phyloP scores from a whole-genome alignment of 305 asterid species.

The Lippia alba region DNA sequence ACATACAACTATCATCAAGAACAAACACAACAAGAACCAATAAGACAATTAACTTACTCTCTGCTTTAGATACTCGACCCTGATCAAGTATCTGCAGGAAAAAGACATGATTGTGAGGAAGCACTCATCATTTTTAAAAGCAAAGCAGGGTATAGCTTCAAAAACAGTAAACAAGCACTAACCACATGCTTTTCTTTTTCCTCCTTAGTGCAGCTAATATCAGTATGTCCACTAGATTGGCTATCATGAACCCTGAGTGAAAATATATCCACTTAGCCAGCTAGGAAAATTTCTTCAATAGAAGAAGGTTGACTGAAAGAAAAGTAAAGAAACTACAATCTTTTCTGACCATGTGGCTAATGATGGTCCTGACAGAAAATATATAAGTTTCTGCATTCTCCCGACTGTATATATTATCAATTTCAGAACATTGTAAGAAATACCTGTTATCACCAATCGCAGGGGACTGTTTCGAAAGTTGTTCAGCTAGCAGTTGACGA shows the following conservation, averaged over 20 bases:
- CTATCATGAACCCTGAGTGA: constrained; percentile 47
- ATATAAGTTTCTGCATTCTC: constrained; percentile 26
- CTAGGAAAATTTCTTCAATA: constrained; percentile 16
- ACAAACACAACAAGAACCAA: constrained; percentile 28
- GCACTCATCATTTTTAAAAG: constrained; percentile 5
- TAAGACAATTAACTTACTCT: constrained; percentile 56
- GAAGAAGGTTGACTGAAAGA: background rate
- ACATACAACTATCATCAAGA: constrained; percentile 19
- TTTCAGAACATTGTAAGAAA: constrained; percentile 18
- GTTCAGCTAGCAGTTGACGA: constrained; percentile 33
- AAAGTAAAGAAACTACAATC: background rate
- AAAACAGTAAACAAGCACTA: constrained; percentile 35
- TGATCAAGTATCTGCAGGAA: constrained; percentile 56
- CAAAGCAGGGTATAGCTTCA: constrained; percentile 18
- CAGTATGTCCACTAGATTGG: constrained; percentile 52
- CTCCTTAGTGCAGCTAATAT: constrained; percentile 51
- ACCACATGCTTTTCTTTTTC: constrained; percentile 51
- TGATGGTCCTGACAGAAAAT: background rate
- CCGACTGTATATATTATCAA: constrained; percentile 14
- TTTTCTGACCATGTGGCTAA: background rate
- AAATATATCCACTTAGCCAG: constrained; percentile 26
- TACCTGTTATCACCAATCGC: constrained; percentile 43
- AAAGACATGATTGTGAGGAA: constrained; percentile 21
- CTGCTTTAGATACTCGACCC: constrained; percentile 56
- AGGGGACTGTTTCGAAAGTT: constrained; percentile 41